phyloP scores from a whole-genome alignment of 768 basidiomycete species.

The Mycena sanguinolenta region DNA sequence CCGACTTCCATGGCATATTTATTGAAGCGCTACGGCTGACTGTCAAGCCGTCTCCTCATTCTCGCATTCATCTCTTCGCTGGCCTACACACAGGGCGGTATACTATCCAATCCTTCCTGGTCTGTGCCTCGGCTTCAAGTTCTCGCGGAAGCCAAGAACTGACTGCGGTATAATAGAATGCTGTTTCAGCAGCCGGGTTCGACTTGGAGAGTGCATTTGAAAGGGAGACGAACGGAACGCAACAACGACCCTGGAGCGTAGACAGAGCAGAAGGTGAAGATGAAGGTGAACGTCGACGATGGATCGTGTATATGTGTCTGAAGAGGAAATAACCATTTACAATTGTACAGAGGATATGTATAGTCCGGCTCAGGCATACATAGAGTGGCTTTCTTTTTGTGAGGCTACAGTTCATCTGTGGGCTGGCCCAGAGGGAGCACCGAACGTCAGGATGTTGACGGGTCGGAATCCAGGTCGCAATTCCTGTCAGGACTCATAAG shows the following conservation, averaged over 20 bases:
- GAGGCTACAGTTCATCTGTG: slow-evolving; percentile 9
- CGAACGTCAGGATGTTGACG: slow-evolving; percentile 64
- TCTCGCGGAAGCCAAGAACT: not conserved
- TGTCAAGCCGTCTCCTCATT: slow-evolving; percentile 55
- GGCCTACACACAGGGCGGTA: slow-evolving; percentile 85
- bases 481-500: slow-evolving; percentile 50
- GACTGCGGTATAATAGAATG: slow-evolving; percentile 33
- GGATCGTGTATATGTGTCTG: slow-evolving; percentile 79
- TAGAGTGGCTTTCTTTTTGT: too few species aligned
- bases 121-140: not conserved
- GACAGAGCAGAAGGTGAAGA: slow-evolving; percentile 66
- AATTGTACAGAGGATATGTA: slow-evolving; percentile 3
- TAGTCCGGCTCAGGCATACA: not conserved
- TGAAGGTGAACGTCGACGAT: slow-evolving; percentile 75
- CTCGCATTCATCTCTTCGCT: slow-evolving; percentile 76
- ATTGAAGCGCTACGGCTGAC: slow-evolving; percentile 64
- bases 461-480: slow-evolving; percentile 53
- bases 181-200: slow-evolving; percentile 56
- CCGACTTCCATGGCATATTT: slow-evolving; percentile 68
- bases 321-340: slow-evolving; percentile 54
- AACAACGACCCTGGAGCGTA: slow-evolving; percentile 65
- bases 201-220: slow-evolving; percentile 61
- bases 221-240: slow-evolving; percentile 56
- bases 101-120: slow-evolving; percentile 74
- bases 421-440: slow-evolving; percentile 41